Conservation (phyloP, 441 rosid species). For the Raphanus hybrid region DNA sequence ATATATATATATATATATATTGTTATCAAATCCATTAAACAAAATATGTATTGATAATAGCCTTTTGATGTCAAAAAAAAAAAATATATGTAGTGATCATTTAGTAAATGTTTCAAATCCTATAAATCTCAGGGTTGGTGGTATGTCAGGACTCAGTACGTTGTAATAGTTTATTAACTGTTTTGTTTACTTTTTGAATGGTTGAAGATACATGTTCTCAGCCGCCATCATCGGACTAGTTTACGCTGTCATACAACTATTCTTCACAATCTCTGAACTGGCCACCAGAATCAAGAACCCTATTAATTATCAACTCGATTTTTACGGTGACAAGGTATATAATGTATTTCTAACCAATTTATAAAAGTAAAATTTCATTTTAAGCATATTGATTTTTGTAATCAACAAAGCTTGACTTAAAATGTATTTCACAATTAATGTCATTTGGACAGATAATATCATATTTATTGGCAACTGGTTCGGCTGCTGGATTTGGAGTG, state of each 20-base stretch:
- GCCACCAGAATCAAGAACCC: slow-evolving; percentile 40
- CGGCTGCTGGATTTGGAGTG: slow-evolving; percentile 58
- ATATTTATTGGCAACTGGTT: slow-evolving; percentile 51
- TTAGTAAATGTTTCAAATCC: neutral
- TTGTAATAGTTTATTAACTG: neutral
- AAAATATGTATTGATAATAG: neutral
- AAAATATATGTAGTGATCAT: neutral
- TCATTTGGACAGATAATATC: slow-evolving; percentile 46
- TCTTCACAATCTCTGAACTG: slow-evolving; percentile 40
- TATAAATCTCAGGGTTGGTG: slow-evolving; percentile 3
- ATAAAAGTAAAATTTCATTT: neutral
- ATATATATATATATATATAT: too few species aligned
- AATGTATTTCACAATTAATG: neutral
- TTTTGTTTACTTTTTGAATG: neutral
- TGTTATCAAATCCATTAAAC: neutral
- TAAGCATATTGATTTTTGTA: neutral
- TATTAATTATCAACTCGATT: slow-evolving; percentile 46
- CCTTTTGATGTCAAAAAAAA: too few species aligned
- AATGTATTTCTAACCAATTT: neutral
- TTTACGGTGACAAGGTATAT: slow-evolving; percentile 61
- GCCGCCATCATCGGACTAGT: slow-evolving; percentile 51
- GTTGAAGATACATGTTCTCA: slow-evolving; percentile 57
- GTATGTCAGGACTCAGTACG: neutral
- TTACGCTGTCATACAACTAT: slow-evolving; percentile 52
- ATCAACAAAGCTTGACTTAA: neutral